Evolutionary conservation across 495 filamentous ascomycete genomes (phyloP), one percentile per base, ranked within the genome.

Genomic region (Friedmanniomyces endolithicus): DNA sequence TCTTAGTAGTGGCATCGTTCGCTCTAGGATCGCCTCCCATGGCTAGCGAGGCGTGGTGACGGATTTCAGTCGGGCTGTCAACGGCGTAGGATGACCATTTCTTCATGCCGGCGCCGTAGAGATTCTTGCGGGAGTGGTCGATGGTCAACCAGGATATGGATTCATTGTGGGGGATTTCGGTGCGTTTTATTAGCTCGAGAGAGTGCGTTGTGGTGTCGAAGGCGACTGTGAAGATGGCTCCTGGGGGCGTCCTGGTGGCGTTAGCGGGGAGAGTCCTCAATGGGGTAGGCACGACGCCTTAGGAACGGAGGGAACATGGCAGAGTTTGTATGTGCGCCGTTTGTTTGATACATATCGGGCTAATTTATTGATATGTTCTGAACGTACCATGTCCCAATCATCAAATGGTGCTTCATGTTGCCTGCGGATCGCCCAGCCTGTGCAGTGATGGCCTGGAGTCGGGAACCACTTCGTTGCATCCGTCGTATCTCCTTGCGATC

Each of bases 81-180:
- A 92, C 85, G 39, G 78, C 71, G 64, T 85, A 87, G 67, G 83
- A 87, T 52, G 83, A 84, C 84, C 84, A 92, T 68, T 86, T 87
- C 72, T 92, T 92, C 86, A 89, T 88, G 55, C 85, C 82, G 6
- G 86, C 82, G 60, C 87, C 87, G 68, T 90, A 92, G 59, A 92
- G 83, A 67, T 85, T 81, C 69, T 87, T 88, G 68, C 82, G 85
- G 53, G 77, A 72, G 65, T 92, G 85, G 63, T 87, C 83, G 63
- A 90, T 88, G 39, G 84, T 83, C 82, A 92, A 88, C 87, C 87
- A 92, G 60, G 85, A 89, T 63, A 92, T 90, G 2, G 87, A 83
- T 71, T 92, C 85, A 45, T 87, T 82, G 37, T 84, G 70, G 9
- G 85, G 84, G 55, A 89, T 89, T 43, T 81, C 77, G 12, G 85